Evolutionary conservation across 139 green algal species (phyloP).

Genomic region (Volvox africanus): DNA sequence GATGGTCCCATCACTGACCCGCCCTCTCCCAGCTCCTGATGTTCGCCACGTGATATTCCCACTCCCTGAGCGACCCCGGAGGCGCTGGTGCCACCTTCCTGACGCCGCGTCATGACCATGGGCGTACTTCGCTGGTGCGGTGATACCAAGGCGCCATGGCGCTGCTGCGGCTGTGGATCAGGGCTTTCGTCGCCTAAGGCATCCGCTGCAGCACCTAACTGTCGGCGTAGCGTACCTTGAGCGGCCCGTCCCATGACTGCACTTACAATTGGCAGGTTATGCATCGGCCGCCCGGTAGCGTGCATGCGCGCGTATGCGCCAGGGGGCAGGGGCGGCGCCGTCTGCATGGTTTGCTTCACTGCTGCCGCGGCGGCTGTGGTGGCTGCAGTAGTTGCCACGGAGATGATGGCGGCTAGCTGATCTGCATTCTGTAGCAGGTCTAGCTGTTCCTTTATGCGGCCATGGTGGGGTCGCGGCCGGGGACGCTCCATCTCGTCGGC

Average conservation of each 20-base stretch:
- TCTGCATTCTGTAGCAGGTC: slow-evolving; percentile 34
- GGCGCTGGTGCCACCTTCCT: background rate
- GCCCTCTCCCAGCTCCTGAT: too few relatives aligned
- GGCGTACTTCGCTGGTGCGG: slow-evolving; percentile 18
- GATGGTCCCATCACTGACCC: too few relatives aligned
- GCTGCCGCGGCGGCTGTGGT: slow-evolving; percentile 37
- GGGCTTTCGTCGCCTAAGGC: background rate
- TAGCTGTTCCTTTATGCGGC: slow-evolving; percentile 35
- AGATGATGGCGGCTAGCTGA: slow-evolving; percentile 43
- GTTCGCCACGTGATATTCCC: too few relatives aligned
- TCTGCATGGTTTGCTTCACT: slow-evolving; percentile 31
- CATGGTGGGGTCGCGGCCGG: slow-evolving; percentile 7
- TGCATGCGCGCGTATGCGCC: slow-evolving; percentile 41
- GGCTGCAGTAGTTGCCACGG: slow-evolving; percentile 36
- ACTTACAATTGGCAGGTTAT: background rate
- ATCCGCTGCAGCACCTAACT: background rate
- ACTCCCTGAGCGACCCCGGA: too few relatives aligned
- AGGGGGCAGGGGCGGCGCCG: slow-evolving; percentile 17
- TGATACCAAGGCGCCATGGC: background rate
- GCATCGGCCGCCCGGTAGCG: background rate
- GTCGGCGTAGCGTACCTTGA: background rate
- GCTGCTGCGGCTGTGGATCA: slow-evolving; percentile 33
- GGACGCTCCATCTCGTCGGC: slow-evolving; percentile 3
- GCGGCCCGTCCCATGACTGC: background rate
- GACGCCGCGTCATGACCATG: background rate